A percentile compares a stretch with the other conserved stretches of the same genome.
Conservation (phyloP, 1,284 basidiomycete genomes). For the Phylloboletellus chloephorus region DNA sequence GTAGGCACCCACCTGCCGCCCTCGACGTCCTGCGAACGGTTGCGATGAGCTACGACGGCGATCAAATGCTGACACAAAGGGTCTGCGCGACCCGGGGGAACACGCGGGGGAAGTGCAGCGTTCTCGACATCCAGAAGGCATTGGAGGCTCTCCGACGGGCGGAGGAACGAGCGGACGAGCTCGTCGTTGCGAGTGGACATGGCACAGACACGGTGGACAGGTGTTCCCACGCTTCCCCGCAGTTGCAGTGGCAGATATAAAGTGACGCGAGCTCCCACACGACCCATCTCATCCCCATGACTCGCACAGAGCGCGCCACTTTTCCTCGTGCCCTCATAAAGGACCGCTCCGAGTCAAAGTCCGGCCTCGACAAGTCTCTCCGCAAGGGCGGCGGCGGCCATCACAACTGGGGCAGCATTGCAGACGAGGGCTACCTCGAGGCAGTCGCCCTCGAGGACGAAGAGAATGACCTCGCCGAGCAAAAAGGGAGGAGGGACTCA, state of each 20-base stretch:
- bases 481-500: constrained; percentile 24
- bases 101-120: too few relatives aligned
- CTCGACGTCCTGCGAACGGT: constrained; percentile 8
- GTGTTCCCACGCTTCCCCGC: constrained; percentile 32
- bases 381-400: constrained; percentile 77
- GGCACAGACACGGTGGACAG: constrained; percentile 6
- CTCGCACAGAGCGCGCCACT: constrained; percentile 68
- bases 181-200: constrained; percentile 5
- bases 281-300: constrained; percentile 45
- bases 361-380: constrained; percentile 66
- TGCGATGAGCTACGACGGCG: constrained; percentile 22
- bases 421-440: constrained; percentile 59
- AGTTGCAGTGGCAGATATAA: constrained; percentile 23
- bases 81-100: too few relatives aligned
- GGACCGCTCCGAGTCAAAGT: constrained; percentile 75
- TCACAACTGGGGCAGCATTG: constrained; percentile 79
- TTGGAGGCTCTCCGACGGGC: constrained; percentile 22
- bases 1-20: constrained; percentile 22
- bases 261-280: background rate
- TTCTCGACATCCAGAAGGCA: constrained; percentile 15
- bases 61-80: constrained; percentile 8
- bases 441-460: constrained; percentile 49
- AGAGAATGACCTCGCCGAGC: constrained; percentile 38
- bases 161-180: constrained; percentile 16
- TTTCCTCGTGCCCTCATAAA: constrained; percentile 71